Evolutionary conservation across 805 yeast species (phyloP).

Genomic region (Ogataea dorogensis): DNA sequence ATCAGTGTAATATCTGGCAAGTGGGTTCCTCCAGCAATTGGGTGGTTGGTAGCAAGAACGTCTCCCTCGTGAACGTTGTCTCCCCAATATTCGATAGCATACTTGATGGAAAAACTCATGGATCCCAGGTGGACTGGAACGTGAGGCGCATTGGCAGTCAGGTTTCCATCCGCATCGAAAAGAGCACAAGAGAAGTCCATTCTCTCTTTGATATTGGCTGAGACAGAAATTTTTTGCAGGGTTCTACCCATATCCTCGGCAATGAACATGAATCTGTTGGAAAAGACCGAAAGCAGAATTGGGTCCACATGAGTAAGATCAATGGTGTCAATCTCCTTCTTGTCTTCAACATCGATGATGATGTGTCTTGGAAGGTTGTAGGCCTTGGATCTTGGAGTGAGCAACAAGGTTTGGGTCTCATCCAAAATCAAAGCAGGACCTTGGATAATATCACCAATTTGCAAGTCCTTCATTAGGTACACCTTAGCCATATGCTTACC

Average conservation of each 20-base stretch:
- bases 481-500: constrained; percentile 35
- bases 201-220: constrained; percentile 48
- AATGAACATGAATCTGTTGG: constrained; percentile 50
- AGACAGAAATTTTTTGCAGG: constrained; percentile 43
- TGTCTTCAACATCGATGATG: constrained; percentile 25
- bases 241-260: constrained; percentile 51
- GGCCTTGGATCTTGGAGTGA: constrained; percentile 35
- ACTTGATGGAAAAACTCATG: constrained; percentile 43
- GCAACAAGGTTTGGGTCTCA: constrained; percentile 38
- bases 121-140: constrained; percentile 50
- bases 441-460: constrained; percentile 45
- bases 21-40: constrained; percentile 47
- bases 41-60: constrained; percentile 43
- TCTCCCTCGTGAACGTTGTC: constrained; percentile 43
- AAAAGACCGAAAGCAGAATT: constrained; percentile 42
- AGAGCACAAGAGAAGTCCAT: constrained; percentile 49
- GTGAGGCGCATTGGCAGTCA: constrained; percentile 31
- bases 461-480: constrained; percentile 47
- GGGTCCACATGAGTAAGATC: constrained; percentile 43
- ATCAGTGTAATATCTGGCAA: constrained; percentile 54
- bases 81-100: constrained; percentile 39
- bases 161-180: constrained; percentile 44
- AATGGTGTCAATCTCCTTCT: constrained; percentile 35
- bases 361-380: constrained; percentile 36
- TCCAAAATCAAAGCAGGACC: constrained; percentile 48